Base-by-base conservation (phyloP, 2,329 filamentous ascomycete species). In the Teratosphaeria epicoccoides region DNA sequence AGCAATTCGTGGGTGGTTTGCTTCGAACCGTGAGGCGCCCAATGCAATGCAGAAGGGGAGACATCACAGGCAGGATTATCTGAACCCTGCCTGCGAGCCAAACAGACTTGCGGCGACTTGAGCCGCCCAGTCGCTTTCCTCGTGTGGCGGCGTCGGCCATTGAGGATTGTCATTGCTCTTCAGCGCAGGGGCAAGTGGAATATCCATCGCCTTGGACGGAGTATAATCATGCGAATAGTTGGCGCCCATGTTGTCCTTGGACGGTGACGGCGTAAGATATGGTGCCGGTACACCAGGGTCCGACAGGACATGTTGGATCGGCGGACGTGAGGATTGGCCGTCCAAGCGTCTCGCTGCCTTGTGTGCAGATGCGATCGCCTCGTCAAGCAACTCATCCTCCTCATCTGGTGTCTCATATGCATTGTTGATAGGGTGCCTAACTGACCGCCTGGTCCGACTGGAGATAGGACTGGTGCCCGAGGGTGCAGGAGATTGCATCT, bases 391-490 rank as follows among this genome's bases (percentile, higher is more conserved):
- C 70, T 98, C 93, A 54, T 98, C 93, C 65, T 97, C 91, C 69
- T 98, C 93, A 62, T 95, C 90, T 1, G 93, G 88, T 0, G 90
- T 90, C 65, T 98, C 93, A 66, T 97, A 96, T 56, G 88, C 84
- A 61, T 87, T 85, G 47, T 86, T 82, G 4, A 86, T 85, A 12
- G 87, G 83, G 66, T 77, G 74, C 55, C 80, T 77, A 46, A 94
- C 79, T 11, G 87, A 85, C 54, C 88, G 80, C 53, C 91, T 78
- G 12, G 89, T 93, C 55, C 90, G 79, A 67, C 84, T 88, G 0
- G 87, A 89, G 49, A 88, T 78, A 0, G 88, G 85, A 0, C 79
- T 64, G 37, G 40, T 76, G 24, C 58, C 70, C 11, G 69, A 65
- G 45, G 67, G 70, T 12, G 80, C 76, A 43, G 78, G 74, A 2